These are phyloP conservation scores for Metschnikowia kunwiensis DNA, from an alignment of 805 yeast species.

Conservation along the genomic window DNA sequence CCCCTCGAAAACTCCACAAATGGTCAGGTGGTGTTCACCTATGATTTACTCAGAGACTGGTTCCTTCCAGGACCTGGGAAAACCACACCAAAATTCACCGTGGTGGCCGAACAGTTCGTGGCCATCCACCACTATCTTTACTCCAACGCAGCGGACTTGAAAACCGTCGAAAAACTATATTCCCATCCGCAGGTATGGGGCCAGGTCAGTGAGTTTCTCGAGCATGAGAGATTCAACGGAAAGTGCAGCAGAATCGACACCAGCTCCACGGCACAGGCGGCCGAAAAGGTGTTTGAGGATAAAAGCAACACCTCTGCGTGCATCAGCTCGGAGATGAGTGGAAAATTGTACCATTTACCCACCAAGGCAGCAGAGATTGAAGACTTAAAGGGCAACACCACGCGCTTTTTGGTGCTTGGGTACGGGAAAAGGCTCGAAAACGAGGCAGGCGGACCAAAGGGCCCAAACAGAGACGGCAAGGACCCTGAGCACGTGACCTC, in stretches of 20 bases:
- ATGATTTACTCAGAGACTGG: slow-evolving; percentile 76
- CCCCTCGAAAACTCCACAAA: slow-evolving; percentile 95
- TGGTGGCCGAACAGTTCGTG: slow-evolving; percentile 79
- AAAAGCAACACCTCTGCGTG: slow-evolving; percentile 42
- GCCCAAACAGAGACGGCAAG: background rate
- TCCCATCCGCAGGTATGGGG: slow-evolving; percentile 99
- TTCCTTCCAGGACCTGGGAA: slow-evolving; percentile 28
- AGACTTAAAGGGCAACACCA: slow-evolving; percentile 73
- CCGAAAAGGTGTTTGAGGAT: slow-evolving; percentile 50
- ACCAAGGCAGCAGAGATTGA: slow-evolving; percentile 48
- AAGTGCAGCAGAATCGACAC: slow-evolving; percentile 58
- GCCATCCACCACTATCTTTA: slow-evolving; percentile 75
- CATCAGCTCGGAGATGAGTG: slow-evolving; percentile 18
- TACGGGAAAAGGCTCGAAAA: slow-evolving; percentile 10
- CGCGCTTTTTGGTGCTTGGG: slow-evolving; percentile 76
- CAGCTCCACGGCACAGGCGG: slow-evolving; percentile 83
- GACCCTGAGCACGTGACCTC: slow-evolving; percentile 40
- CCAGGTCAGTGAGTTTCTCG: slow-evolving; percentile 64
- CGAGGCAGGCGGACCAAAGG: background rate
- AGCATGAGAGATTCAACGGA: slow-evolving; percentile 25
- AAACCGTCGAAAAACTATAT: slow-evolving; percentile 55
- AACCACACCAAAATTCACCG: slow-evolving; percentile 35
- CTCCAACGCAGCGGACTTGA: slow-evolving; percentile 42
- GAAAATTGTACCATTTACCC: slow-evolving; percentile 14
- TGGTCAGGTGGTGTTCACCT: slow-evolving; percentile 86